Conservation (phyloP, 208 protist species). For the Crithidia acanthocephali region DNA sequence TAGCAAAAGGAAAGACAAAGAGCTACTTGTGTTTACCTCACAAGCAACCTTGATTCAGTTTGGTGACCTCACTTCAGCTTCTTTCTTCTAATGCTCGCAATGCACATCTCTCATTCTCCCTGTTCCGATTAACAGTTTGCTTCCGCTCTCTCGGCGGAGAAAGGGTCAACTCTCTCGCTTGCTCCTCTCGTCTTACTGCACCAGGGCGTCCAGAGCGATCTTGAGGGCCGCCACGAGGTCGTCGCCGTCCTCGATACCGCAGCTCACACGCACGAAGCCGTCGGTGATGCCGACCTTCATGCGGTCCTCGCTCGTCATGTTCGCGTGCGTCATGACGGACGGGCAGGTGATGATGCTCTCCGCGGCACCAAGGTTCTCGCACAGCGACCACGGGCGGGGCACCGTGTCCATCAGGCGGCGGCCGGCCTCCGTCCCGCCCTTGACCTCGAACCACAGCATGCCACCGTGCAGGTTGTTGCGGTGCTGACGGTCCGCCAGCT, state of each 20-base stretch:
- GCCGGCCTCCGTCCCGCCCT: conserved; percentile 71
- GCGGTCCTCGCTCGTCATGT: conserved; percentile 93
- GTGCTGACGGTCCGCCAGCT: conserved; percentile 93
- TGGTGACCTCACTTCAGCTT: neutral
- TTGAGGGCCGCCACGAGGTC: conserved; percentile 94
- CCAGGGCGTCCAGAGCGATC: conserved; percentile 82
- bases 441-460: conserved; percentile 95
- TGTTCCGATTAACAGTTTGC: conserved; percentile 12
- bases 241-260: conserved; percentile 94
- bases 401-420: conserved; percentile 87
- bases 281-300: conserved; percentile 95
- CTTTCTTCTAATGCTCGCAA: neutral
- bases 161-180: neutral
- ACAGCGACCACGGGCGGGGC: conserved; percentile 85
- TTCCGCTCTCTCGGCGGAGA: too few relatives aligned
- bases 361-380: conserved; percentile 94
- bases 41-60: too few relatives aligned
- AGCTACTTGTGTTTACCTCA: too few relatives aligned
- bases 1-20: neutral
- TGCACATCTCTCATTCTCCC: neutral
- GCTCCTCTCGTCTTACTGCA: conserved; percentile 14
- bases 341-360: conserved; percentile 97
- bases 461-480: conserved; percentile 79
- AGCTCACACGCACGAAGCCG: conserved; percentile 92
- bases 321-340: conserved; percentile 97